Conservation (phyloP, 306 rosid species). For the Lathyrus tuberosus region DNA sequence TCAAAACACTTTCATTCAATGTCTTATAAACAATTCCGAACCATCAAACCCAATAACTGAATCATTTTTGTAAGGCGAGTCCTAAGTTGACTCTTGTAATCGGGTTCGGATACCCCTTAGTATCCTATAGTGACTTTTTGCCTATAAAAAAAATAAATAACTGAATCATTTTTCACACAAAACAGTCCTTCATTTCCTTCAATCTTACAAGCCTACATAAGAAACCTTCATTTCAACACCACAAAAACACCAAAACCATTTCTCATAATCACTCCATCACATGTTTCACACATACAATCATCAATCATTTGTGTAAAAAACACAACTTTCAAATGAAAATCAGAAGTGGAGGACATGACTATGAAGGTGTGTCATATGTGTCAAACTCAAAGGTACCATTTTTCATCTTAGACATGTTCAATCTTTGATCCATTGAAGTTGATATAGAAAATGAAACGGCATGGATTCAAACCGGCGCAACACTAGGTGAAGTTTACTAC, state of each 20-base stretch:
- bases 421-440: slow-evolving; percentile 47
- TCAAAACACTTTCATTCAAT: slow-evolving; percentile 41
- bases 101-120: too few species aligned
- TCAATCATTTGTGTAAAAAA: slow-evolving; percentile 46
- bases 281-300: slow-evolving; percentile 54
- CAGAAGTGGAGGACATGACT: slow-evolving; percentile 67
- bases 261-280: slow-evolving; percentile 52
- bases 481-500: slow-evolving; percentile 59
- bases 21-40: slow-evolving; percentile 43
- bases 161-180: slow-evolving; percentile 46
- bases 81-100: too few species aligned
- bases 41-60: slow-evolving; percentile 48
- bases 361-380: slow-evolving; percentile 57
- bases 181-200: slow-evolving; percentile 49
- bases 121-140: too few species aligned
- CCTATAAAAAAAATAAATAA: too few species aligned
- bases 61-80: too few species aligned
- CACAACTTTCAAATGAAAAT: slow-evolving; percentile 53
- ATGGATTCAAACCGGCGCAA: slow-evolving; percentile 58
- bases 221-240: slow-evolving; percentile 68
- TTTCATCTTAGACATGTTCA: slow-evolving; percentile 63
- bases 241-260: slow-evolving; percentile 54
- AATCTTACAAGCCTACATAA: slow-evolving; percentile 51
- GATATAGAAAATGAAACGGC: slow-evolving; percentile 43
- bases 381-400: slow-evolving; percentile 44